Evolutionary conservation across 2,329 filamentous ascomycete species (phyloP).

Genomic region (Trichoderma afroharzianum): DNA sequence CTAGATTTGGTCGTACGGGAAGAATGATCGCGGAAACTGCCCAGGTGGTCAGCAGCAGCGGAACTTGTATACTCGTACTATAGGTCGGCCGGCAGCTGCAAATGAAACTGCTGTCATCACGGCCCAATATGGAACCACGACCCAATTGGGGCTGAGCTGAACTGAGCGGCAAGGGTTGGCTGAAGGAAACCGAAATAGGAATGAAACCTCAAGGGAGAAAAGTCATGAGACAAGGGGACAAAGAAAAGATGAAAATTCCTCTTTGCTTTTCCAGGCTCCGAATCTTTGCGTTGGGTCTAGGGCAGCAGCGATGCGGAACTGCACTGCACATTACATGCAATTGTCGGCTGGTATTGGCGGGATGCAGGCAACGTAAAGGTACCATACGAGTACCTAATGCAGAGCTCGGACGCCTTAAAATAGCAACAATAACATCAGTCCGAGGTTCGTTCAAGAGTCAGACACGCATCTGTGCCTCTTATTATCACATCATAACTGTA

Average conservation of each 20-base stretch:
- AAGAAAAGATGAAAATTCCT: neutral
- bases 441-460: neutral
- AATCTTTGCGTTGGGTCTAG: neutral
- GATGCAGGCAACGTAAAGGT: neutral
- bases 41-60: neutral
- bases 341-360: neutral
- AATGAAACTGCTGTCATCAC: neutral
- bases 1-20: constrained; percentile 8
- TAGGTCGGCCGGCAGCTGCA: neutral
- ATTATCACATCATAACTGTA: neutral
- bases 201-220: neutral
- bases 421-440: neutral
- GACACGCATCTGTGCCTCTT: neutral
- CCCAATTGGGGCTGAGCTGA: neutral
- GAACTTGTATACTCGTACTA: neutral
- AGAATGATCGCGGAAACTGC: neutral
- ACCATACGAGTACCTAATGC: neutral
- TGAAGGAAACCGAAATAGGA: neutral
- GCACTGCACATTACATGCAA: neutral
- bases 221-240: neutral
- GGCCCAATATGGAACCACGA: constrained; percentile 1
- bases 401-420: constrained; percentile 5
- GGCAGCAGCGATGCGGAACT: neutral
- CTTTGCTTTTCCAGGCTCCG: neutral
- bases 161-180: neutral